Evolutionary conservation across 305 asterid genomes (phyloP), one percentile per base, ranked within the genome.

Genomic region (Fraxinus platypoda): DNA sequence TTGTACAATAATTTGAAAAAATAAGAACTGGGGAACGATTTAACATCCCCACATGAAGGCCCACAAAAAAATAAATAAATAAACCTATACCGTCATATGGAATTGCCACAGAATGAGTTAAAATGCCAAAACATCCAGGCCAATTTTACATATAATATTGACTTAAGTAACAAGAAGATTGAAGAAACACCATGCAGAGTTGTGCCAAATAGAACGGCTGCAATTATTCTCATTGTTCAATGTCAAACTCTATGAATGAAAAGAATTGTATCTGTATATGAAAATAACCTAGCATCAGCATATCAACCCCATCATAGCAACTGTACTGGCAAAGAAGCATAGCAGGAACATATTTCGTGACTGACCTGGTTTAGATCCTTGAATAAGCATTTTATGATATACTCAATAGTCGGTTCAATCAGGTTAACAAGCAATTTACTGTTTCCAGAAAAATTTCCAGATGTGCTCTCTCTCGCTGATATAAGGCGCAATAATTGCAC

Each of bases 351-450:
- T 49, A 23, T 78, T 77, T 64, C 28, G 59, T 72, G 76, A 81
- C 91, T 81, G 83, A 95, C 98, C 98, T 91, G 91, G 81, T 88
- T 86, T 54, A 85, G 86, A 84, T 92, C 91, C 87, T 88, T 89
- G 88, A 91, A 91, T 82, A 93, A 83, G 89, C 89, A 88, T 88
- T 81, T 91, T 87, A 89, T 81, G 84, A 89, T 85, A 81, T 90
- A 91, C 88, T 93, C 97, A 77, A 95, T 87, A 86, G 94, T 81
- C 38, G 98, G 97, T 82, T 93, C 98, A 83, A 92, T 89, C 85
- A 93, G 83, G 83, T 90, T 78, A 77, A 90, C 84, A 83, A 85
- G 81, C 62, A 88, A 80, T 84, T 86, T 86, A 83, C 86, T 83
- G 84, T 86, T 88, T 87, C 87, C 93, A 43, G 87, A 84, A 78